Percentiles rank a stretch among this genome's conserved stretches.
phyloP scores from a whole-genome alignment of 2,329 filamentous ascomycete genomes.

The Ceratocystis albifundus region DNA sequence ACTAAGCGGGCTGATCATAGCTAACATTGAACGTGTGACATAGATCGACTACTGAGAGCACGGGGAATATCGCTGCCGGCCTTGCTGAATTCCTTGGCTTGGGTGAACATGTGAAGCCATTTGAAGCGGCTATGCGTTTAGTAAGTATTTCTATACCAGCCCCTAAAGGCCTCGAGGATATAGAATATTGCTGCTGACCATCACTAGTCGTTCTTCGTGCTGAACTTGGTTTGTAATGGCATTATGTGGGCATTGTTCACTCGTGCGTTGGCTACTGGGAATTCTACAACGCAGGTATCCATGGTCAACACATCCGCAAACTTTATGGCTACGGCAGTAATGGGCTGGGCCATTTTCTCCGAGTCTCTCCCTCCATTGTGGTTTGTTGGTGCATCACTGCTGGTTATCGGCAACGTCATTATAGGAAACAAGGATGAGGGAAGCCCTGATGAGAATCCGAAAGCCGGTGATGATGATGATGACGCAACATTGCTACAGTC shows the following conservation, averaged over 20 bases:
- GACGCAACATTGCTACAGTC: conserved; percentile 24
- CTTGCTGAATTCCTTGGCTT: conserved; percentile 39
- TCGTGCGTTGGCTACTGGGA: conserved; percentile 58
- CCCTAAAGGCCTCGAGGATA: not conserved
- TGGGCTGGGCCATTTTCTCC: conserved; percentile 59
- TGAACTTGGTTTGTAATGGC: conserved; percentile 65
- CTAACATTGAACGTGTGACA: not conserved
- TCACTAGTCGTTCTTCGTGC: conserved; percentile 56
- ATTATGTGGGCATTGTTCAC: conserved; percentile 82
- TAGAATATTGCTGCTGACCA: conserved; percentile 12
- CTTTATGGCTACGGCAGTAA: conserved; percentile 64
- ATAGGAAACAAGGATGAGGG: conserved; percentile 58
- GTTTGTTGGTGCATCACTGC: conserved; percentile 61
- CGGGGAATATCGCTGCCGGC: conserved; percentile 36
- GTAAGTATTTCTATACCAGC: conserved; percentile 32
- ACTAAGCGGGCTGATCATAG: too few species aligned
- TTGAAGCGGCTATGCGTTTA: conserved; percentile 40
- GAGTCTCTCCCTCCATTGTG: conserved; percentile 61
- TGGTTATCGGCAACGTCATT: conserved; percentile 67
- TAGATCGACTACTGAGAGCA: conserved; percentile 47
- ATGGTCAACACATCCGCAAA: conserved; percentile 76
- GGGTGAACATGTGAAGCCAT: conserved; percentile 31
- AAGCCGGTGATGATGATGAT: conserved; percentile 11
- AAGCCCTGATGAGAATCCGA: conserved; percentile 8
- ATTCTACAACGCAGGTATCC: conserved; percentile 66